A percentile compares a stretch with the other conserved stretches of the same genome.
These are phyloP conservation scores for Cadophora malorum DNA, from an alignment of 2,329 filamentous ascomycete genomes.

Conservation along the genomic window DNA sequence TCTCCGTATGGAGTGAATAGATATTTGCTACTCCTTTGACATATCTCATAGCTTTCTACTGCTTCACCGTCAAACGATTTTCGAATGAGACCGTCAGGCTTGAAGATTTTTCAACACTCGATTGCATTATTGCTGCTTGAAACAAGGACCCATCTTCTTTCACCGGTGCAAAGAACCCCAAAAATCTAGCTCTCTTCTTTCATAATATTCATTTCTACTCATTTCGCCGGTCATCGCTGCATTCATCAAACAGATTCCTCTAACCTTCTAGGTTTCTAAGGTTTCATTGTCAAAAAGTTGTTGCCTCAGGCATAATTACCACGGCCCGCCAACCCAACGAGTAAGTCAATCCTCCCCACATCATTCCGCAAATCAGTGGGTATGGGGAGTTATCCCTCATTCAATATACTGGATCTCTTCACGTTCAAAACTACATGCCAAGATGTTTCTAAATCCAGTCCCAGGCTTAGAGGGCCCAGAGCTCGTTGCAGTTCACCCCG, in stretches of 20 bases:
- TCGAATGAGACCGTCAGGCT: neutral
- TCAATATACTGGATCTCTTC: neutral
- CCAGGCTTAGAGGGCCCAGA: neutral
- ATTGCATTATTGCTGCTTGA: neutral
- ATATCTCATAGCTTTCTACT: too few relatives aligned
- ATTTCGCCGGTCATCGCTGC: neutral
- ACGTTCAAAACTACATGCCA: neutral
- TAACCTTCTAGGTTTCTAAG: too few relatives aligned
- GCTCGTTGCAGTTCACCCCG: neutral
- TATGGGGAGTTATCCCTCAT: conserved; percentile 2
- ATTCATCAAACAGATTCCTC: neutral
- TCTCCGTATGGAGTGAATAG: neutral
- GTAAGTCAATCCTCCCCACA: neutral
- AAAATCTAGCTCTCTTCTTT: too few relatives aligned
- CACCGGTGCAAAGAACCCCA: too few relatives aligned
- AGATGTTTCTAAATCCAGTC: conserved; percentile 13
- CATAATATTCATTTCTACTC: too few relatives aligned
- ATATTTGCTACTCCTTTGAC: too few relatives aligned
- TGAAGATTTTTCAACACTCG: neutral
- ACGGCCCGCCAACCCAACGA: neutral
- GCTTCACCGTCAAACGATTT: too few relatives aligned
- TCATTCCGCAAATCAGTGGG: neutral
- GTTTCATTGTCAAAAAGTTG: too few relatives aligned
- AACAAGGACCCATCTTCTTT: neutral
- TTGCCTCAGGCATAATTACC: neutral